Percentiles rank a stretch among this genome's conserved stretches.
phyloP scores from a whole-genome alignment of 192 early-diverging fungal species.

The Phycomyces nitens region DNA sequence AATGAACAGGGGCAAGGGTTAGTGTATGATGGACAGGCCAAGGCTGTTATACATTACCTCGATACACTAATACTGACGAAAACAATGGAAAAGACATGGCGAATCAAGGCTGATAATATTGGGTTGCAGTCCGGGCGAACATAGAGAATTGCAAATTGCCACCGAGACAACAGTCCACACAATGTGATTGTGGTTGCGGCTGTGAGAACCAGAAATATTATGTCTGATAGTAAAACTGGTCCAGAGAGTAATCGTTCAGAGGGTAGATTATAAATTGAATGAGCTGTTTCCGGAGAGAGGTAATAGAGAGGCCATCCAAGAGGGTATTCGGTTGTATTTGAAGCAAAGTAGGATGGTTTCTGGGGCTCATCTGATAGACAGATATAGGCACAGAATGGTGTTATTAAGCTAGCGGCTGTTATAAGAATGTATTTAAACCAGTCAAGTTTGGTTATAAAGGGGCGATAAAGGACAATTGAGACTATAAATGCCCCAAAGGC shows the following conservation, averaged over 20 bases:
- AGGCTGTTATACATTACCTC: constrained; percentile 14
- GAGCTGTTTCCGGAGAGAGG: constrained; percentile 18
- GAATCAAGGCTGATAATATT: constrained; percentile 6
- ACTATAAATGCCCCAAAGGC: constrained; percentile 26
- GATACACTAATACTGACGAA: constrained; percentile 6
- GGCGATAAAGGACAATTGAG: constrained; percentile 22
- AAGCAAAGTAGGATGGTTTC: constrained; percentile 27
- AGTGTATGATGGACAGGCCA: background rate
- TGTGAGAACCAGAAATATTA: constrained; percentile 11
- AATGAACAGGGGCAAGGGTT: background rate
- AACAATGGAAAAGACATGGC: constrained; percentile 16
- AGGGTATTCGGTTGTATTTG: constrained; percentile 26
- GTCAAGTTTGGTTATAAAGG: constrained; percentile 37
- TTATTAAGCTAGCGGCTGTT: constrained; percentile 29
- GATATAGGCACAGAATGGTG: constrained; percentile 21
- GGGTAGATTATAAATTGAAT: constrained; percentile 25
- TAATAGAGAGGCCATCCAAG: background rate
- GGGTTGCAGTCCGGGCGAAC: constrained; percentile 4
- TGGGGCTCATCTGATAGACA: constrained; percentile 23
- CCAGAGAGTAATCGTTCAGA: constrained; percentile 32
- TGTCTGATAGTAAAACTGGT: constrained; percentile 36
- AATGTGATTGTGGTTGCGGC: background rate
- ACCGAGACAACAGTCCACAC: constrained; percentile 10
- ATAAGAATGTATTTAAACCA: constrained; percentile 20
- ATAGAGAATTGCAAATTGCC: constrained; percentile 22